phyloP scores from a whole-genome alignment of 1,284 basidiomycete genomes.

The Lignosus rhinocerotis region DNA sequence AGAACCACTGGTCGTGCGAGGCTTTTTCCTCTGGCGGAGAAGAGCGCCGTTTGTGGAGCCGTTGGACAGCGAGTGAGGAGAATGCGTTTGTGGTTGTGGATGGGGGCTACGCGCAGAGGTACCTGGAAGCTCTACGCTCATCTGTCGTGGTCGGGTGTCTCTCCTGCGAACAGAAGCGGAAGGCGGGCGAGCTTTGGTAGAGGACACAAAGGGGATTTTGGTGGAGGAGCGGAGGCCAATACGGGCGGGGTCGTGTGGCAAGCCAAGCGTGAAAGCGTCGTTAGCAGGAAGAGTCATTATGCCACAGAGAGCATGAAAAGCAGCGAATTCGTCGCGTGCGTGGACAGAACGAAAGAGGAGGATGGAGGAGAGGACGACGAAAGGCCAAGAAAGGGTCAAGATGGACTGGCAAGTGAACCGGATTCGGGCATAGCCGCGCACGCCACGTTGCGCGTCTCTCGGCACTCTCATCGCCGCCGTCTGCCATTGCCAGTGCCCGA shows the following conservation, averaged over 20 bases:
- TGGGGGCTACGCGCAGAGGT: slow-evolving; percentile 6
- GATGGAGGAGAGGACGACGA: not conserved
- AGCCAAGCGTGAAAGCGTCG: slow-evolving; percentile 51
- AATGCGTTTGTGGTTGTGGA: not conserved
- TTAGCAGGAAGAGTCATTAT: slow-evolving; percentile 50
- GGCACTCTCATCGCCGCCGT: no score
- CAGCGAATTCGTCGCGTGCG: slow-evolving; percentile 1
- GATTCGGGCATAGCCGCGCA: not conserved
- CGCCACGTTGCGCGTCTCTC: not conserved
- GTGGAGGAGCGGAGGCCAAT: slow-evolving; percentile 45
- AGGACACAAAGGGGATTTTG: slow-evolving; percentile 41
- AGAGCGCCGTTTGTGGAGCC: slow-evolving; percentile 9
- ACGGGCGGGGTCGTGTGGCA: slow-evolving; percentile 44
- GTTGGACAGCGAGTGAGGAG: slow-evolving; percentile 7
- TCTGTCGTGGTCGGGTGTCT: slow-evolving; percentile 12
- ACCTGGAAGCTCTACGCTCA: slow-evolving; percentile 15
- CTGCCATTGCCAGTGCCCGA: no score
- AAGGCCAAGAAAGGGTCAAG: not conserved
- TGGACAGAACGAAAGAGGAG: not conserved
- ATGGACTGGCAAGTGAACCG: not conserved
- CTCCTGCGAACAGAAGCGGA: slow-evolving; percentile 14
- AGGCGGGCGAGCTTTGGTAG: slow-evolving; percentile 23
- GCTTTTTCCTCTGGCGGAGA: slow-evolving; percentile 22
- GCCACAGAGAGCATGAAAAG: slow-evolving; percentile 4
- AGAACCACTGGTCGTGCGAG: slow-evolving; percentile 10